Percentiles rank a stretch among this genome's conserved stretches.
These are phyloP conservation scores for Talaromyces pinophilus DNA, from an alignment of 2,329 filamentous ascomycete genomes.

Conservation along the genomic window DNA sequence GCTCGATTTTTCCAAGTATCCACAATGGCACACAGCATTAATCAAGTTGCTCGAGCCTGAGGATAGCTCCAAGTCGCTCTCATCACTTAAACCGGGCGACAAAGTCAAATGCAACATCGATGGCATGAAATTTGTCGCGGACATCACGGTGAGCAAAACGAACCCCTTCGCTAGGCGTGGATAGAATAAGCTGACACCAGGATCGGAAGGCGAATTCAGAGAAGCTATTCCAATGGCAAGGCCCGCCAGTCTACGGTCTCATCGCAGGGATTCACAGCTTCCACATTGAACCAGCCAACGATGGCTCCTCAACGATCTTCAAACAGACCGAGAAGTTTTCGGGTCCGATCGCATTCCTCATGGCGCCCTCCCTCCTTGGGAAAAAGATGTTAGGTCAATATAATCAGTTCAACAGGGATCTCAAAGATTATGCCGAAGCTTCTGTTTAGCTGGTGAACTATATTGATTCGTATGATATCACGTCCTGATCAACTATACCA, in stretches of 20 bases:
- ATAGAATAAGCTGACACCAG: constrained; percentile 1
- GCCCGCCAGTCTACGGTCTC: constrained; percentile 31
- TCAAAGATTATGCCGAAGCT: constrained; percentile 30
- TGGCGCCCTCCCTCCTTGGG: constrained; percentile 29
- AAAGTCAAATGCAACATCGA: constrained; percentile 26
- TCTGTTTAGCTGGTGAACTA: not conserved
- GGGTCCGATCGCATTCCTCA: constrained; percentile 29
- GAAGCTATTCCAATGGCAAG: constrained; percentile 32
- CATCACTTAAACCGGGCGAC: constrained; percentile 23
- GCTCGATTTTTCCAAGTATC: constrained; percentile 31
- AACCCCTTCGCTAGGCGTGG: not conserved
- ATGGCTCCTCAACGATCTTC: constrained; percentile 31
- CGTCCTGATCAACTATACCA: not conserved
- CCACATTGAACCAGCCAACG: constrained; percentile 28
- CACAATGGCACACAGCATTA: constrained; percentile 32
- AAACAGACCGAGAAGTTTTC: constrained; percentile 30
- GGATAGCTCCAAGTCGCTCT: constrained; percentile 26
- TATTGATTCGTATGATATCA: not conserved
- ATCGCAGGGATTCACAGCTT: constrained; percentile 32
- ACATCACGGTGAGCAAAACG: constrained; percentile 24
- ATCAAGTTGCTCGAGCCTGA: constrained; percentile 28
- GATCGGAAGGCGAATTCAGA: constrained; percentile 29
- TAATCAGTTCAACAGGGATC: constrained; percentile 28
- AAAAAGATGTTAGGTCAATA: constrained; percentile 29
- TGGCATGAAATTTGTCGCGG: constrained; percentile 27